phyloP scores from a whole-genome alignment of 2,329 filamentous ascomycete species.

The Chaetoscypha palmicola region DNA sequence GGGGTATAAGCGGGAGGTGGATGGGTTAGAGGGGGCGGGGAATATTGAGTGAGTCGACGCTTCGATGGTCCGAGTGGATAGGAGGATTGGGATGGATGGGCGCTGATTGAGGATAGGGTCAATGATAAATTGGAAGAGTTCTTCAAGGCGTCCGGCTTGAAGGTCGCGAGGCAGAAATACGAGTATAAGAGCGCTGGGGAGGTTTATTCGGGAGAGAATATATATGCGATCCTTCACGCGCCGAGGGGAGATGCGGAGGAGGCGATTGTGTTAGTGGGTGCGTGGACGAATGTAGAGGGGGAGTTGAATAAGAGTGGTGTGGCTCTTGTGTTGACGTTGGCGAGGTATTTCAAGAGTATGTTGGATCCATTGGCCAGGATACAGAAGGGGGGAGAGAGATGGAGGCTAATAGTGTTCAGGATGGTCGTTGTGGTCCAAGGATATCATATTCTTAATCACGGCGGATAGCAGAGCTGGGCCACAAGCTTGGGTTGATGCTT shows the following conservation, averaged over 20 bases:
- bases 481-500: constrained; percentile 96
- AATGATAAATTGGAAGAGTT: constrained; percentile 70
- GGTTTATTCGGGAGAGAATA: constrained; percentile 72
- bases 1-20: constrained; percentile 80
- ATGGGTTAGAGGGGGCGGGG: constrained; percentile 47
- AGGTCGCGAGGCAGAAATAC: constrained; percentile 83
- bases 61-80: too few relatives aligned
- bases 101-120: constrained; percentile 37
- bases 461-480: constrained; percentile 84
- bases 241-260: constrained; percentile 94
- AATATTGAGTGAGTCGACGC: constrained; percentile 45
- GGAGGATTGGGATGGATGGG: neutral
- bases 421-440: constrained; percentile 98
- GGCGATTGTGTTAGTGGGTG: constrained; percentile 85
- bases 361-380: neutral
- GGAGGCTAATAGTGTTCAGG: constrained; percentile 35
- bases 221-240: constrained; percentile 89
- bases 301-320: constrained; percentile 82
- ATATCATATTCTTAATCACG: constrained; percentile 87
- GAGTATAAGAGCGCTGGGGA: constrained; percentile 73
- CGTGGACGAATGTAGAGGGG: constrained; percentile 76
- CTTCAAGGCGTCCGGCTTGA: constrained; percentile 71
- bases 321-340: constrained; percentile 75
- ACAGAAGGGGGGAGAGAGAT: neutral
- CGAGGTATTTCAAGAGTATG: constrained; percentile 86